phyloP scores from a whole-genome alignment of 2,329 filamentous ascomycete genomes.

The Aureobasidium sp. region DNA sequence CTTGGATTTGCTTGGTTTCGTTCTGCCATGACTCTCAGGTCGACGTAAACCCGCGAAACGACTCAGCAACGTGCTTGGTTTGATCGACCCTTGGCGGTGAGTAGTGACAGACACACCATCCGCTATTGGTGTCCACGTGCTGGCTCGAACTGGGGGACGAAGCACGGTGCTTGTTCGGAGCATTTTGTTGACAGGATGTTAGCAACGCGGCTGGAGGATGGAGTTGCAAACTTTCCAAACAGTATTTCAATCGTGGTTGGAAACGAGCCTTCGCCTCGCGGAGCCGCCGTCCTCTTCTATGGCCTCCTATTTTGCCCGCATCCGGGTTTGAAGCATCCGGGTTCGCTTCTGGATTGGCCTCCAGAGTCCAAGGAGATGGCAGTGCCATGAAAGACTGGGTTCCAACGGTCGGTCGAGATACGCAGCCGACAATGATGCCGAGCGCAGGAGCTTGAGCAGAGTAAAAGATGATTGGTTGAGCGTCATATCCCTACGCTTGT shows the following conservation, averaged over 20 bases:
- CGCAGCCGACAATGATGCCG: neutral
- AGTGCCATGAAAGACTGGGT: neutral
- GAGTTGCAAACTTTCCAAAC: neutral
- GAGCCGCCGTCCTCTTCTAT: neutral
- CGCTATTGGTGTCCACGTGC: neutral
- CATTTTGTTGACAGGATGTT: neutral
- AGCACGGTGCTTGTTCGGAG: slow-evolving; percentile 3
- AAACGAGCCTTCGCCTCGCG: neutral
- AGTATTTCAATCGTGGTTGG: neutral
- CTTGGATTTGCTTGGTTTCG: neutral
- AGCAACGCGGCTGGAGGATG: neutral
- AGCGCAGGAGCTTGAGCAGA: neutral
- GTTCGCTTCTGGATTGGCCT: neutral
- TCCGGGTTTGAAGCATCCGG: neutral
- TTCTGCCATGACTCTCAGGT: neutral
- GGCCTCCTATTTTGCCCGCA: neutral
- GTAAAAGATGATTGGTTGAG: neutral
- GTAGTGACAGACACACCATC: neutral
- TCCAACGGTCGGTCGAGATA: neutral
- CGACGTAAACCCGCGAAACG: neutral
- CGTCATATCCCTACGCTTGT: neutral
- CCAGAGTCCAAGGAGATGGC: neutral
- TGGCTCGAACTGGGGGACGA: neutral
- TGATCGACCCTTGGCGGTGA: neutral
- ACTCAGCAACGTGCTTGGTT: neutral